Conservation (phyloP, 345 rosid genomes). For the Corymbia maculata region DNA sequence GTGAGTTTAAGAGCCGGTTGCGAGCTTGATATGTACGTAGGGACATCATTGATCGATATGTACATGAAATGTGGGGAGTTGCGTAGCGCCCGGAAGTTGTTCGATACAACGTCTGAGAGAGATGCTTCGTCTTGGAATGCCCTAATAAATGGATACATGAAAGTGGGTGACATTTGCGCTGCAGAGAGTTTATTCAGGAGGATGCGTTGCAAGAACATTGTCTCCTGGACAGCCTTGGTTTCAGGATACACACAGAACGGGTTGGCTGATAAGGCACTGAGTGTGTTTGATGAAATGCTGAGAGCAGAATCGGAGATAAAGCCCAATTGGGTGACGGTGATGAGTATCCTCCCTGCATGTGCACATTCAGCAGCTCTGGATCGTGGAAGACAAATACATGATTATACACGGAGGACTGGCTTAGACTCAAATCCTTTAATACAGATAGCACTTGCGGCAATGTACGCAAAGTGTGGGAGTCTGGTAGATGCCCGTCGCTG, state of each 20-base stretch:
- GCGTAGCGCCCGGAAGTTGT: constrained; percentile 25
- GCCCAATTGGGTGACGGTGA: constrained; percentile 30
- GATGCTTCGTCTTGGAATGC: constrained; percentile 42
- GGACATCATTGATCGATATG: constrained; percentile 44
- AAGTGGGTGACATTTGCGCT: constrained; percentile 9
- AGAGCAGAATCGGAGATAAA: constrained; percentile 10
- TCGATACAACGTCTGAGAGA: constrained; percentile 32
- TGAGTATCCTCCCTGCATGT: constrained; percentile 33
- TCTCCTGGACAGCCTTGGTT: constrained; percentile 42
- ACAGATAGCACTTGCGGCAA: constrained; percentile 22
- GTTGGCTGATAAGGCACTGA: constrained; percentile 18
- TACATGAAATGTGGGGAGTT: constrained; percentile 37
- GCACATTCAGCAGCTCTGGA: constrained; percentile 25
- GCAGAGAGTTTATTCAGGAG: constrained; percentile 16
- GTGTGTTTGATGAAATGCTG: constrained; percentile 22
- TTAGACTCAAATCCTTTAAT: constrained; percentile 8
- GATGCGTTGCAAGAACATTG: constrained; percentile 23
- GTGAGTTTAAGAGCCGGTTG: constrained; percentile 17
- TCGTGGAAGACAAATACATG: constrained; percentile 18
- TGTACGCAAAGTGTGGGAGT: constrained; percentile 28
- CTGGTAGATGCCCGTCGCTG: constrained; percentile 15
- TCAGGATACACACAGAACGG: constrained; percentile 27
- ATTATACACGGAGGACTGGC: constrained; percentile 13
- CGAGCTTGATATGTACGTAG: constrained; percentile 14
- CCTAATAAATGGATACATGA: constrained; percentile 26